Conservation (phyloP, 352 stramenopile species). For the Phytophthora multivora region DNA sequence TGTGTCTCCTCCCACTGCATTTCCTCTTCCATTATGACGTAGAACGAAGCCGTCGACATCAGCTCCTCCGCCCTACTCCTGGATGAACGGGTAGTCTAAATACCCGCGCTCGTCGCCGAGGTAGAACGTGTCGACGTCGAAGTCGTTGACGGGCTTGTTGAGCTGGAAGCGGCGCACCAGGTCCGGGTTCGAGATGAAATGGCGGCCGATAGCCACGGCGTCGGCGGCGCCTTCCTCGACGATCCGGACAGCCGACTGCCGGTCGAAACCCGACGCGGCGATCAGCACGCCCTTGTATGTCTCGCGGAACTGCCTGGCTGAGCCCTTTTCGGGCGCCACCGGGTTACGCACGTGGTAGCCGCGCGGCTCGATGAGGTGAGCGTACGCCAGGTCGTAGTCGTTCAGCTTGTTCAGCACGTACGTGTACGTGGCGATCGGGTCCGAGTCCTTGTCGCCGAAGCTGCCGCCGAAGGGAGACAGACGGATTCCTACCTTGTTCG, state of each 20-base stretch:
- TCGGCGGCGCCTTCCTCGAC: slow-evolving; percentile 61
- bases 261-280: slow-evolving; percentile 59
- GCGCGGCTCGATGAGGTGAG: slow-evolving; percentile 64
- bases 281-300: slow-evolving; percentile 71
- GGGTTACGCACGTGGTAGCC: slow-evolving; percentile 46
- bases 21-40: too few species aligned
- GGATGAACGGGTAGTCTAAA: slow-evolving; percentile 52
- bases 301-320: slow-evolving; percentile 53
- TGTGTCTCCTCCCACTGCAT: too few species aligned
- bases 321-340: slow-evolving; percentile 45
- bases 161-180: slow-evolving; percentile 59
- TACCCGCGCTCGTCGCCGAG: slow-evolving; percentile 50
- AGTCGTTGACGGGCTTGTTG: slow-evolving; percentile 47
- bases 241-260: slow-evolving; percentile 48
- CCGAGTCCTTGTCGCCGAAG: slow-evolving; percentile 54
- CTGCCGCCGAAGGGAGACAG: slow-evolving; percentile 52
- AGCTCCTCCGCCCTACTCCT: slow-evolving; percentile 21
- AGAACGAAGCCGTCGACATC: too few species aligned
- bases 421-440: slow-evolving; percentile 53
- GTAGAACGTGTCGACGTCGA: slow-evolving; percentile 57
- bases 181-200: slow-evolving; percentile 83
- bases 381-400: slow-evolving; percentile 61
- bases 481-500: slow-evolving; percentile 47
- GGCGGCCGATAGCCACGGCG: slow-evolving; percentile 65
- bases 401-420: slow-evolving; percentile 63